These are phyloP conservation scores for Ascochyta koolunga DNA, from an alignment of 2,329 filamentous ascomycete species.

Conservation along the genomic window DNA sequence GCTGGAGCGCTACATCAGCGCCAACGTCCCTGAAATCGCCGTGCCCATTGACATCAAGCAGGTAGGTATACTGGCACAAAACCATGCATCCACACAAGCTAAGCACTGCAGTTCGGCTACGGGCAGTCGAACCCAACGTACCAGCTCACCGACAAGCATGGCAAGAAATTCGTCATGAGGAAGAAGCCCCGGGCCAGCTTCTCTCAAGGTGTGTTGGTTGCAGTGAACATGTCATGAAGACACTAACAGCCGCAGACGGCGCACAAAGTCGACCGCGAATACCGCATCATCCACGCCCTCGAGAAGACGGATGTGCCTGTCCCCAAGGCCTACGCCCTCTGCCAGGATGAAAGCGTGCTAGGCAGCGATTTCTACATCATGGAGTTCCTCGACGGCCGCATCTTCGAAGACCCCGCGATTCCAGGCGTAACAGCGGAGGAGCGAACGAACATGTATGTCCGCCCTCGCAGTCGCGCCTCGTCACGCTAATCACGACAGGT, in stretches of 20 bases:
- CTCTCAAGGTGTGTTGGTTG: conserved; percentile 58
- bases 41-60: conserved; percentile 87
- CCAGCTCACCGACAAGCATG: conserved; percentile 76
- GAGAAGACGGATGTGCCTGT: conserved; percentile 82
- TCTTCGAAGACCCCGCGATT: conserved; percentile 87
- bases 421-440: conserved; percentile 73
- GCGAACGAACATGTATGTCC: conserved; percentile 69
- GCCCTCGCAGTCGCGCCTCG: neutral
- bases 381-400: conserved; percentile 91
- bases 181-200: conserved; percentile 98
- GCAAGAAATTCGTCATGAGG: conserved; percentile 81
- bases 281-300: conserved; percentile 85
- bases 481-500: conserved; percentile 55
- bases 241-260: conserved; percentile 67
- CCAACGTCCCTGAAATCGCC: conserved; percentile 82
- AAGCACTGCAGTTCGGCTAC: conserved; percentile 77
- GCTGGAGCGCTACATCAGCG: conserved; percentile 77
- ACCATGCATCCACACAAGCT: conserved; percentile 5
- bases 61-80: conserved; percentile 60
- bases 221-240: no score
- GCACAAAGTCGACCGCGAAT: conserved; percentile 95
- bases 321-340: conserved; percentile 81
- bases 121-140: conserved; percentile 98
- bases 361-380: conserved; percentile 97
- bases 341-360: conserved; percentile 78